These are phyloP conservation scores for Rhododendron vialii DNA, from an alignment of 148 eudicot species.

Conservation along the genomic window DNA sequence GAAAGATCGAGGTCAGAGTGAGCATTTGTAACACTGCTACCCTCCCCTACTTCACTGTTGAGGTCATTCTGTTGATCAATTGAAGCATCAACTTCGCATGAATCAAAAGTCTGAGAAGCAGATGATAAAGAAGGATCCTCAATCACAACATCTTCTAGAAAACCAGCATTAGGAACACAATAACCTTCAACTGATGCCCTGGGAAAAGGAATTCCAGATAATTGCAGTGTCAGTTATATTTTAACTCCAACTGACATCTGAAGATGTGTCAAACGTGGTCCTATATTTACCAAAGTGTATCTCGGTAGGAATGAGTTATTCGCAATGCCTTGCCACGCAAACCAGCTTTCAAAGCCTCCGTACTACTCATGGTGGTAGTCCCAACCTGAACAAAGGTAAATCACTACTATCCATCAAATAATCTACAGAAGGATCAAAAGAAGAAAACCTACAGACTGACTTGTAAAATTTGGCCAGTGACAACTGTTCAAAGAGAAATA, in stretches of 20 bases:
- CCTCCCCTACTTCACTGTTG: slow-evolving; percentile 33
- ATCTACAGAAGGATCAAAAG: background rate
- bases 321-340: slow-evolving; percentile 85
- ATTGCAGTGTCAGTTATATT: background rate
- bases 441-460: background rate
- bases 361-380: slow-evolving; percentile 69
- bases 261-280: background rate
- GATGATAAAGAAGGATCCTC: slow-evolving; percentile 62
- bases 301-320: slow-evolving; percentile 64
- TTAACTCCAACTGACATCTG: background rate
- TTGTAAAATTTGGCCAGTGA: background rate
- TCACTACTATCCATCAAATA: slow-evolving; percentile 8
- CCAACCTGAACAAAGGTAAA: slow-evolving; percentile 53
- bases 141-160: slow-evolving; percentile 61
- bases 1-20: slow-evolving; percentile 21
- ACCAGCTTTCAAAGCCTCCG: slow-evolving; percentile 80
- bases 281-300: slow-evolving; percentile 64
- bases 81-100: slow-evolving; percentile 39
- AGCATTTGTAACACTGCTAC: slow-evolving; percentile 21
- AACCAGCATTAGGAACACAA: slow-evolving; percentile 82
- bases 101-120: slow-evolving; percentile 33
- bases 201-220: slow-evolving; percentile 15
- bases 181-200: slow-evolving; percentile 81
- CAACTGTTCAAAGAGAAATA: background rate
- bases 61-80: slow-evolving; percentile 30